A percentile compares a stretch with the other conserved stretches of the same genome.
Conservation (phyloP, 2,329 filamentous ascomycete genomes). For the Talaromyces verruculosus region DNA sequence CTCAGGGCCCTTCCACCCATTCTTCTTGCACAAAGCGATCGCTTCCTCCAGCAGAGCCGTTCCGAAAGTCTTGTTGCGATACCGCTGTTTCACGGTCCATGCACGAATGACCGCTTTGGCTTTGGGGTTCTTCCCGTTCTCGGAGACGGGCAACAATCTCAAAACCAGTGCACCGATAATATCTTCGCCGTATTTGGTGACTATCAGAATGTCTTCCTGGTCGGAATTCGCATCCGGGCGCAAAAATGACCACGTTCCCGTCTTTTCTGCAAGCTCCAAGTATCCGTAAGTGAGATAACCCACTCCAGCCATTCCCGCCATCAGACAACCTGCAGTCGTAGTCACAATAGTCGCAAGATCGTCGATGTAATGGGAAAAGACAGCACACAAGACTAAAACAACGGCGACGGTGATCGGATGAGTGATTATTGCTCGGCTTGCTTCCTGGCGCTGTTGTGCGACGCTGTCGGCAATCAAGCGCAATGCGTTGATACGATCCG, state of each 20-base stretch:
- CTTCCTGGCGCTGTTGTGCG: constrained; percentile 74
- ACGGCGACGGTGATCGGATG: constrained; percentile 54
- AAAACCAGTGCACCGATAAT: constrained; percentile 72
- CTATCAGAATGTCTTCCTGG: constrained; percentile 59
- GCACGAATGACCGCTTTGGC: constrained; percentile 62
- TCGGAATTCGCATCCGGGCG: constrained; percentile 43
- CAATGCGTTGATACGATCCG: constrained; percentile 66
- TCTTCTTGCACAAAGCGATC: constrained; percentile 65
- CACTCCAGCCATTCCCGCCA: constrained; percentile 63
- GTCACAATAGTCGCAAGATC: constrained; percentile 59
- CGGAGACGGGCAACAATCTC: constrained; percentile 22
- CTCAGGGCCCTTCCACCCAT: constrained; percentile 65
- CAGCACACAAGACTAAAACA: constrained; percentile 34
- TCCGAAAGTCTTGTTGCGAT: constrained; percentile 71
- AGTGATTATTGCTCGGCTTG: constrained; percentile 62
- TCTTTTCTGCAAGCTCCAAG: constrained; percentile 59
- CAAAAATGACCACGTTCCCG: constrained; percentile 63
- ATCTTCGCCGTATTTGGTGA: constrained; percentile 59
- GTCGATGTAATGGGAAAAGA: constrained; percentile 24
- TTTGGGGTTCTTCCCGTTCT: constrained; percentile 18
- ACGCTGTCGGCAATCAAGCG: constrained; percentile 77
- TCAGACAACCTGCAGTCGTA: constrained; percentile 61
- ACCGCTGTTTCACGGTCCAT: constrained; percentile 73
- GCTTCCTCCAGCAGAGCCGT: constrained; percentile 71
- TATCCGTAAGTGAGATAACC: constrained; percentile 64